Conservation (phyloP, 305 asterid genomes). For the Fraxinus sp. region DNA sequence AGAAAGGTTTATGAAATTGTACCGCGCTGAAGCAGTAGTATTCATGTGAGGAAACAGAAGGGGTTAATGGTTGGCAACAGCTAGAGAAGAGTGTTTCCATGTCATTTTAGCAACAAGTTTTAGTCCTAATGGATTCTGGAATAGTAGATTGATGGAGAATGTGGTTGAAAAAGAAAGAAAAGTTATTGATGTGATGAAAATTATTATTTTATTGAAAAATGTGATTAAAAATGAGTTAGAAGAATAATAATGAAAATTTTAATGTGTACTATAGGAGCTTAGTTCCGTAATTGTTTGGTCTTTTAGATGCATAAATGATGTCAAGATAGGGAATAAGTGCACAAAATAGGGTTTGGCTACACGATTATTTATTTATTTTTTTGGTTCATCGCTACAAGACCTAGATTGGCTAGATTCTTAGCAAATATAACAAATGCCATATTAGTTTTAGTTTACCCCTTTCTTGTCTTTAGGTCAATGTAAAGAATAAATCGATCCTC, state of each 20-base stretch:
- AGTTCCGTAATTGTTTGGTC: neutral
- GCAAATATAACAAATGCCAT: neutral
- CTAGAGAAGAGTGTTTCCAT: constrained; percentile 6
- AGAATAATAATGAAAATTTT: no score
- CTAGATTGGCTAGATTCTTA: neutral
- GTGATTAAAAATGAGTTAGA: no score
- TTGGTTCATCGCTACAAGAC: no score
- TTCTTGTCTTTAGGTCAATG: neutral
- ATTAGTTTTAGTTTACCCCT: neutral
- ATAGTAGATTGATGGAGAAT: no score
- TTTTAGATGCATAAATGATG: neutral
- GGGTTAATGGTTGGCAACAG: constrained; percentile 32
- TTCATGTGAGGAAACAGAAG: constrained; percentile 32
- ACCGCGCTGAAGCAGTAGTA: constrained; percentile 20
- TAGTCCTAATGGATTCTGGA: neutral
- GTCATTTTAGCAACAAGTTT: neutral
- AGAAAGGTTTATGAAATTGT: constrained; percentile 16
- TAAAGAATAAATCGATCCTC: neutral
- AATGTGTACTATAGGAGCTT: neutral
- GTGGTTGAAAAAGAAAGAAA: no score
- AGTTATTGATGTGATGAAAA: no score
- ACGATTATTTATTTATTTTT: no score
- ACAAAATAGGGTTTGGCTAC: neutral
- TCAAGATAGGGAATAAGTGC: neutral
- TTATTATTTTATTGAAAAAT: no score